Conservation (phyloP, 192 early-diverging fungal species). For the Geranomyces variabilis region DNA sequence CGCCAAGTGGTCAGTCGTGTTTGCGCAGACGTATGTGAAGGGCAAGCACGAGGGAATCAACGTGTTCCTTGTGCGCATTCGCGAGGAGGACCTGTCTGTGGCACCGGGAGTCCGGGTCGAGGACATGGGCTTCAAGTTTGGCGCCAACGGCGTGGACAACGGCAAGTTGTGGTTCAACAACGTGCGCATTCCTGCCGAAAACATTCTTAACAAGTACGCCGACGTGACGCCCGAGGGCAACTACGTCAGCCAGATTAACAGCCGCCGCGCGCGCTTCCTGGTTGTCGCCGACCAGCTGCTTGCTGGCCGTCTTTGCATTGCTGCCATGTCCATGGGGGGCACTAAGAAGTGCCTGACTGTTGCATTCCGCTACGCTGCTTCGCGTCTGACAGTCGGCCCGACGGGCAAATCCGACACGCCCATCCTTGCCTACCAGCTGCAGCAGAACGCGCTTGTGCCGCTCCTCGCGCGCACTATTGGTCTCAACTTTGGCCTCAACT, state of each 20-base stretch:
- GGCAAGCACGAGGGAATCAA: constrained; percentile 78
- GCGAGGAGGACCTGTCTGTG: constrained; percentile 68
- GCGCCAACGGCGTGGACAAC: constrained; percentile 79
- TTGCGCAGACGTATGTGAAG: constrained; percentile 73
- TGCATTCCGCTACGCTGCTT: constrained; percentile 74
- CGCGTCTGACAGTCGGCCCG: constrained; percentile 72
- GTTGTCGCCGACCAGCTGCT: constrained; percentile 77
- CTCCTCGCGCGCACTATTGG: constrained; percentile 65
- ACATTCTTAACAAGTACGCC: constrained; percentile 69
- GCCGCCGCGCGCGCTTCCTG: constrained; percentile 72
- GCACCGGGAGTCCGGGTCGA: constrained; percentile 69
- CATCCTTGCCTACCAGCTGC: constrained; percentile 76
- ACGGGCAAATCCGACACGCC: constrained; percentile 77
- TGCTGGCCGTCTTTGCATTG: constrained; percentile 70
- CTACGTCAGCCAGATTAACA: constrained; percentile 56
- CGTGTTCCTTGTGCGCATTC: constrained; percentile 73
- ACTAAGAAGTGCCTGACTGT: constrained; percentile 63
- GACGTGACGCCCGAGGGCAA: constrained; percentile 60
- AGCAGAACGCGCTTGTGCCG: constrained; percentile 74
- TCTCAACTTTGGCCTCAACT: constrained; percentile 78
- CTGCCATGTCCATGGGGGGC: constrained; percentile 67
- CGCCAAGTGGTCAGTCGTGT: constrained; percentile 73
- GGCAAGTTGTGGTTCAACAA: constrained; percentile 64
- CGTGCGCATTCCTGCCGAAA: constrained; percentile 64
- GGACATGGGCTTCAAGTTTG: constrained; percentile 72